Base-by-base conservation (phyloP, 1,284 basidiomycete species). In the Pisolithus thermaeus region DNA sequence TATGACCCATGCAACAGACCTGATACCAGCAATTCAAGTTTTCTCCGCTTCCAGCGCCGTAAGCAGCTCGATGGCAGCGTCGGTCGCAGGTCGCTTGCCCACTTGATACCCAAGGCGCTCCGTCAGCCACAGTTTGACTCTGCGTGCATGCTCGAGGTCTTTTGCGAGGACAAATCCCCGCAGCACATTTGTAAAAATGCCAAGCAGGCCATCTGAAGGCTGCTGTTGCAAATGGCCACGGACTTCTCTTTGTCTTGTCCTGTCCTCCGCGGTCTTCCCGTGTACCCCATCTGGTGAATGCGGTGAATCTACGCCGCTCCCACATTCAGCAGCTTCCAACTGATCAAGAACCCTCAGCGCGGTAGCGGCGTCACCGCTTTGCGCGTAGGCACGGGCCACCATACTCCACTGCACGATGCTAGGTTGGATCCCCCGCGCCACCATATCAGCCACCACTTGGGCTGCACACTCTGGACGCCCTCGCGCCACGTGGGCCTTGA, bases 401-500 rank as follows among this genome's bases (percentile, higher is more conserved):
- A 59, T 69, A 55, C 52, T 62, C 61, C 54, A 67, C 51, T 55
- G 66, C 23, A 59, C 44, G 23, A 53, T 43, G 32, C 56, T 48
- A 3, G 69, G 70, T 11, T 50, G 32, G 35, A 73, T 54, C 4
- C 65, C 63, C 0, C 68, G 50, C 5, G 45, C 35, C 14, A 60
- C 52, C 70, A 76, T 72, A 58, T 75, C 74, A 18, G 48, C 39
- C 18, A 74, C 42, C 20, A 73, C 60, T 11, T 51, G 50, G 20
- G 49, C 56, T 0, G 61, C 67, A 43, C 20, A 28, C 16, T 22
- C 51, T 3, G 63, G 61, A 1, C 53, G 53, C n/a, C 22, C 46
- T 4, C 47, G n/a, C 16, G 58, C 50, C 11, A 65, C 56, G 55
- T 55, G 62, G 18, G 23, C 28, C 36, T 52, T 47, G 37, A 67